Evolutionary conservation across 2,329 filamentous ascomycete species (phyloP), one percentile per base, ranked within the genome.

Genomic region (Xylariaceae sp.): DNA sequence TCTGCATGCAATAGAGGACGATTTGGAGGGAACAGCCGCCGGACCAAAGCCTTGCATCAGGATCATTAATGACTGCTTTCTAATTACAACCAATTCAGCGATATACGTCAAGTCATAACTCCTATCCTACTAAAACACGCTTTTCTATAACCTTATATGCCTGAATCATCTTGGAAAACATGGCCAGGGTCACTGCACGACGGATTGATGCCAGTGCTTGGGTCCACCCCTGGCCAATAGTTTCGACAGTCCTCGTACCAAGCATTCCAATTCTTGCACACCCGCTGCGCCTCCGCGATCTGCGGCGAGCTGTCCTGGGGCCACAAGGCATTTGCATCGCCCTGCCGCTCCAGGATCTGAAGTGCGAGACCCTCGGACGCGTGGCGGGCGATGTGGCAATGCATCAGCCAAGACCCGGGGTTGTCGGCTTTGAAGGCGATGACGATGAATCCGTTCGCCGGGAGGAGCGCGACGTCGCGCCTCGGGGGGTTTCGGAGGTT

Each of bases 341-440:
- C 4, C 13, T 32, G 30, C 7, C 30, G 30, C 13, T 32, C 30
- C 7, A 32, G 30, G 13, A 32, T 32, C 13, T 32, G 30, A 7
- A 32, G 4, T 4, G 13, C 30, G 6, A 32, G 15, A 13, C 30
- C 30, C 30, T 22, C 62, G 37, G 52, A 55, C 18, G 68, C 59
- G 49, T 74, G 71, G 68, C 62, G 69, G 17, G 64, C 62, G 46
- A 69, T 68, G 48, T 68, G 64, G 51, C 64, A 67, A 44, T 67
- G 64, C 51, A 66, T 54, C 18, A 64, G 43, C 64, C 65, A 68
- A 48, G 1, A 70, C 72, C 50, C 71, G 0, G 65, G 65, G 44
- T 68, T 69, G 38, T 67, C 64, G 2, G 57, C 52, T 30, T 55
- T 53, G 51, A 66, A 67, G 0, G 61, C 63, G 15, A 68, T 47